Evolutionary conservation across 768 basidiomycete genomes (phyloP), one percentile per base, ranked within the genome.

Genomic region (Suillus americanus): DNA sequence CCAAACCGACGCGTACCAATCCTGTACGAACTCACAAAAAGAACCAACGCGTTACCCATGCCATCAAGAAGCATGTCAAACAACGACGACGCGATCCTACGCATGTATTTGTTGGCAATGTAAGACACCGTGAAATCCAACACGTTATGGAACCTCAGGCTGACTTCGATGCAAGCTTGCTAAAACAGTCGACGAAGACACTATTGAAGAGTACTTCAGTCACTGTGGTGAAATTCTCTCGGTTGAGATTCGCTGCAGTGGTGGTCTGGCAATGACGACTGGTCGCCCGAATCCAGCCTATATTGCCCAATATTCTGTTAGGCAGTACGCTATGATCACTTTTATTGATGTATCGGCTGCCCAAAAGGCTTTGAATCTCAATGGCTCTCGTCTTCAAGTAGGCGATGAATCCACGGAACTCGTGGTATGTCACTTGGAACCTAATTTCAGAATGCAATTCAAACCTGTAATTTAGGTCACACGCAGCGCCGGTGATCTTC

Each of bases 81-180:
- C 57, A 41, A 5, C 40, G 40, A 43, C 57, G 40, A 43, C 16
- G 57, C 18, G 28, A 59, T 6, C 40, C 57, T 20, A 5, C 18
- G 10, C 78, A 77, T 64, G 79, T 86, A 28, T 89, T 79, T 67
- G 84, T 89, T 23, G 89, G 89, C 46, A 90, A 90, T 70, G 89
- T 90, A 68, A 66, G 86, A 18, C 20, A 12, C 16, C 25, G 1
- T 61, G 10, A 23, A 54, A 40, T 23, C 25, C 6, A 30, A n/a
- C 23, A n/a, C 25, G 28, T 41, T 20, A 20, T 40, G 6, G 3
- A 59, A 61, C 9, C 61, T 3, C 30, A 30, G 1, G 30, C 30
- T 62, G 33, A 62, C 33, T 28, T 56, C 7, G 6, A 23, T 60
- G n/a, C 33, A 55, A 51, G 46, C 48, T 64, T 38, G 28, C n/a